These are phyloP conservation scores for Ogataea angusta DNA, from an alignment of 805 yeast species.

Conservation along the genomic window DNA sequence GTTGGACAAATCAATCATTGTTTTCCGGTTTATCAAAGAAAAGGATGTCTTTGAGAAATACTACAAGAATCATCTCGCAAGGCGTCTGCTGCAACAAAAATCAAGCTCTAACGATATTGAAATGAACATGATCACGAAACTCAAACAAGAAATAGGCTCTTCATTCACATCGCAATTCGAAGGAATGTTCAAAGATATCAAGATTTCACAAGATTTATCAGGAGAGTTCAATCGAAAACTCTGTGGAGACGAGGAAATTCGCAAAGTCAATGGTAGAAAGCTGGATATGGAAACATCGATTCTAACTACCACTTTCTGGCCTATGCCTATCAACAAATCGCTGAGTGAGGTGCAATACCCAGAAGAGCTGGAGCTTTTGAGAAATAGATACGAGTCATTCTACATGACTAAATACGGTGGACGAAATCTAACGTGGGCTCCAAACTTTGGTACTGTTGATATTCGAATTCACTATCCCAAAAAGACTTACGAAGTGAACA, in stretches of 20 bases:
- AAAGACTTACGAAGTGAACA: slow-evolving; percentile 69
- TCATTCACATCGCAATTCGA: slow-evolving; percentile 76
- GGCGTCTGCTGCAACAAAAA: slow-evolving; percentile 57
- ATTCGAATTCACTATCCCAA: slow-evolving; percentile 66
- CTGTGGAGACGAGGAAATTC: slow-evolving; percentile 16
- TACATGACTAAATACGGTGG: slow-evolving; percentile 54
- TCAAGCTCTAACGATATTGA: slow-evolving; percentile 58
- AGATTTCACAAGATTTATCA: slow-evolving; percentile 49
- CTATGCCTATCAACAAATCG: slow-evolving; percentile 44
- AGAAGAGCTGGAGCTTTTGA: slow-evolving; percentile 38
- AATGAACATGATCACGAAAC: slow-evolving; percentile 58
- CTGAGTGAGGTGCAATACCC: slow-evolving; percentile 41
- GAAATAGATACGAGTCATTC: slow-evolving; percentile 45
- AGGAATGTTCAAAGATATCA: slow-evolving; percentile 83
- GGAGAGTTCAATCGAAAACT: slow-evolving; percentile 34
- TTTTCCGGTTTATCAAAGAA: slow-evolving; percentile 69
- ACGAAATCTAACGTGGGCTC: slow-evolving; percentile 71
- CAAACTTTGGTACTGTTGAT: slow-evolving; percentile 80
- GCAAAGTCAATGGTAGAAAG: slow-evolving; percentile 29
- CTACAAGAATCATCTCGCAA: slow-evolving; percentile 83
- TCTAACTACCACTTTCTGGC: slow-evolving; percentile 67
- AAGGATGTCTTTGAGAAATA: slow-evolving; percentile 84
- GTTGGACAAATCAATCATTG: slow-evolving; percentile 52
- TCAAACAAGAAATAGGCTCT: slow-evolving; percentile 75
- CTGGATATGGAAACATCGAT: slow-evolving; percentile 48